phyloP scores from a whole-genome alignment of 2,329 filamentous ascomycete genomes.

The Cercospora citrullina region DNA sequence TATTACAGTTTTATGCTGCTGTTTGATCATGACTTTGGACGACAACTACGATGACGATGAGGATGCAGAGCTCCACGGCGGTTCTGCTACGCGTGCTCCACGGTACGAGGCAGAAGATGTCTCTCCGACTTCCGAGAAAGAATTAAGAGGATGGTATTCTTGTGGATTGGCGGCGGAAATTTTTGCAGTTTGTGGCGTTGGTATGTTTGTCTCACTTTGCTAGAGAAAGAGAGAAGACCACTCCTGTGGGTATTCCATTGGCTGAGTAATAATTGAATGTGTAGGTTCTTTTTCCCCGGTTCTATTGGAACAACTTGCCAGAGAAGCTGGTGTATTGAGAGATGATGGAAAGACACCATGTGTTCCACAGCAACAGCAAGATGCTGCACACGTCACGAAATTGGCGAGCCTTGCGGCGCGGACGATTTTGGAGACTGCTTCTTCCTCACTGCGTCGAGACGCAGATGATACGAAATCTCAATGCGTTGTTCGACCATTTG shows the following conservation, averaged over 20 bases:
- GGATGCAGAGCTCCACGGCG: conserved; percentile 1
- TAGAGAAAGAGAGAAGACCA: too few species aligned
- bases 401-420: conserved; percentile 10
- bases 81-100: conserved; percentile 19
- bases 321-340: conserved; percentile 82
- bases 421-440: conserved; percentile 10
- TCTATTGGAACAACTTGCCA: conserved; percentile 81
- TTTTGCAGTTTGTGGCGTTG: conserved; percentile 83
- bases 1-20: neutral
- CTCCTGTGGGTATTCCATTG: too few species aligned
- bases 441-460: conserved; percentile 23
- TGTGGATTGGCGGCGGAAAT: conserved; percentile 77
- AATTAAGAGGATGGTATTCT: conserved; percentile 35
- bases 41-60: neutral
- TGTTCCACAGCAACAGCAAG: conserved; percentile 24
- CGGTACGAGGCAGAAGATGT: conserved; percentile 33
- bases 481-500: conserved; percentile 77
- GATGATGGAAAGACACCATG: conserved; percentile 74
- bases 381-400: neutral
- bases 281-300: conserved; percentile 85
- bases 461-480: conserved; percentile 54
- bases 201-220: conserved; percentile 58
- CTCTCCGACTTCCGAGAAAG: conserved; percentile 30
- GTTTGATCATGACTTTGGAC: neutral
- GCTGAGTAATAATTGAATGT: too few species aligned